Evolutionary conservation across 2,329 filamentous ascomycete genomes (phyloP).

Genomic region (Colletotrichum destructivum): DNA sequence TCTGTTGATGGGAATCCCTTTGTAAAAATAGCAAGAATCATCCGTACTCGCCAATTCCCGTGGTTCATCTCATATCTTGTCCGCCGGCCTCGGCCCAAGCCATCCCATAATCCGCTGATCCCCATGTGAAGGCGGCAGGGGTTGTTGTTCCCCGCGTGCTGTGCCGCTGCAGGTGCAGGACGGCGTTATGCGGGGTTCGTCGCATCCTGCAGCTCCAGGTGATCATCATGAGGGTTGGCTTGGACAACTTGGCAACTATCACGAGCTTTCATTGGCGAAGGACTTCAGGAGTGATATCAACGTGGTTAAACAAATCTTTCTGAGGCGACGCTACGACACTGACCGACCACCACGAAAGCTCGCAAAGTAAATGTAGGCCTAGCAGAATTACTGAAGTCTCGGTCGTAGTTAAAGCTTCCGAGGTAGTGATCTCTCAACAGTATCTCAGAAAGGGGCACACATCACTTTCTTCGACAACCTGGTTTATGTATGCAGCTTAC

Average conservation of each 20-base stretch:
- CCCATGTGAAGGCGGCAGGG: slow-evolving; percentile 31
- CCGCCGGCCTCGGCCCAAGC: slow-evolving; percentile 29
- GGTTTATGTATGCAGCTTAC: not conserved
- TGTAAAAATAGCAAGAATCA: not conserved
- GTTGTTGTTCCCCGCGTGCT: slow-evolving; percentile 16
- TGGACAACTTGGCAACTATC: not conserved
- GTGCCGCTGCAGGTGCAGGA: slow-evolving; percentile 1
- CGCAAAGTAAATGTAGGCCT: too few species aligned
- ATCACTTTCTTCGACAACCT: not conserved
- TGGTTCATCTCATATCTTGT: slow-evolving; percentile 2
- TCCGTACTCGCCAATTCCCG: not conserved
- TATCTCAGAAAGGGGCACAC: too few species aligned
- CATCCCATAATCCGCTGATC: slow-evolving; percentile 29
- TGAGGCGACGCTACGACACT: too few species aligned
- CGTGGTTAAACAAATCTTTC: too few species aligned
- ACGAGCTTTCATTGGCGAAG: not conserved
- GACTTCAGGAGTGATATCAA: not conserved
- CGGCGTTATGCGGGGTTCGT: slow-evolving; percentile 35
- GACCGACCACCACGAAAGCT: too few species aligned
- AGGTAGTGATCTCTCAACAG: too few species aligned
- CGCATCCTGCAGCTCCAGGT: not conserved
- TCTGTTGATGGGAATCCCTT: not conserved
- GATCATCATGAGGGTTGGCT: slow-evolving; percentile 14
- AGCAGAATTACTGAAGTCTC: too few species aligned
- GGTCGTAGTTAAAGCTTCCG: too few species aligned